Evolutionary conservation across 176 grass and related monocot genomes (phyloP).

Genomic region (Miscanthus lutarioriparius): DNA sequence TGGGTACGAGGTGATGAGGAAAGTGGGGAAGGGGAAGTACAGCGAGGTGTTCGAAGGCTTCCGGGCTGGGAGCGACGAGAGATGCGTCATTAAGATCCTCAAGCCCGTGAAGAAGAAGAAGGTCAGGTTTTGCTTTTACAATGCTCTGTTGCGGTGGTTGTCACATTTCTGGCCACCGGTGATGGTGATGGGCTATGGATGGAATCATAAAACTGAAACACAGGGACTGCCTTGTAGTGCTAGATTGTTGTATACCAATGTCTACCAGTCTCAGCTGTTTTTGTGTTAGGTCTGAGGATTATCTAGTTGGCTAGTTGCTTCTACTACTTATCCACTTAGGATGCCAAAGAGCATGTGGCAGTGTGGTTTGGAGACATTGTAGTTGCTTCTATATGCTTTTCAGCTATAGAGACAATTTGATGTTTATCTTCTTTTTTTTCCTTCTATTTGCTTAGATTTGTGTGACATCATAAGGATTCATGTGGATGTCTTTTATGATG

Average conservation of each 20-base stretch:
- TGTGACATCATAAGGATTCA: neutral
- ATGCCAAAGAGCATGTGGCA: neutral
- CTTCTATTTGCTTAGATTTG: conserved; percentile 19
- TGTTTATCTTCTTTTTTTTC: neutral
- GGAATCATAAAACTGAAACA: conserved; percentile 5
- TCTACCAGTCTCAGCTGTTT: neutral
- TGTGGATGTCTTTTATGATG: conserved; percentile 18
- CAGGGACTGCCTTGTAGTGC: neutral
- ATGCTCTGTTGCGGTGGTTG: neutral
- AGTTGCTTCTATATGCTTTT: neutral
- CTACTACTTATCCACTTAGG: neutral
- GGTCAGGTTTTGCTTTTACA: conserved; percentile 23
- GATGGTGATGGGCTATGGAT: neutral
- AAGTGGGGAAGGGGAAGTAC: conserved; percentile 93
- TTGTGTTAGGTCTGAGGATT: neutral
- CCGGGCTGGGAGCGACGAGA: conserved; percentile 54
- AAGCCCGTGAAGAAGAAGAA: conserved; percentile 99
- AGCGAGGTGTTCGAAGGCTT: conserved; percentile 93
- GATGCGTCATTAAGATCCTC: conserved; percentile 92
- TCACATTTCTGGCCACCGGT: neutral
- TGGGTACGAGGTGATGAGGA: conserved; percentile 77
- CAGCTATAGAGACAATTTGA: neutral
- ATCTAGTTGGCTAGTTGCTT: neutral
- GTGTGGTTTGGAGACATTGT: conserved; percentile 12
- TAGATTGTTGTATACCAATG: neutral